Conservation (phyloP, 805 yeast species). For the Vanderwaltozyma polyspora region DNA sequence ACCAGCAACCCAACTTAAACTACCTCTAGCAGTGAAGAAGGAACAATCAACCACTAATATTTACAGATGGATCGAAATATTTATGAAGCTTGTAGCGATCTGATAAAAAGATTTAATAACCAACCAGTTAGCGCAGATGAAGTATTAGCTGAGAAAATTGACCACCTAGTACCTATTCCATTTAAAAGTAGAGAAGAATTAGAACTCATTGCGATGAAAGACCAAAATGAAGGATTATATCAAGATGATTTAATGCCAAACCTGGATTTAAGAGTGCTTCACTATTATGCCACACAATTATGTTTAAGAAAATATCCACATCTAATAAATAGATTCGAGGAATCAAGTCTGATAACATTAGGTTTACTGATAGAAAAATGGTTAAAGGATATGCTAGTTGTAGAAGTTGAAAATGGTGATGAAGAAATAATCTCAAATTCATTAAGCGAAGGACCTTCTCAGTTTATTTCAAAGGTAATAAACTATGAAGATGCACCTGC, state of each 20-base stretch:
- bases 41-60: too few relatives aligned
- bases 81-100: slow-evolving; percentile 24
- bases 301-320: slow-evolving; percentile 23
- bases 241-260: slow-evolving; percentile 21
- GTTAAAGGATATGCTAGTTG: slow-evolving; percentile 24
- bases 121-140: slow-evolving; percentile 25
- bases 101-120: slow-evolving; percentile 15
- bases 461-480: slow-evolving; percentile 13
- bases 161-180: slow-evolving; percentile 24
- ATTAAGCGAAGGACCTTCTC: slow-evolving; percentile 13
- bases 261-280: slow-evolving; percentile 27
- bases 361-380: slow-evolving; percentile 30
- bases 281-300: slow-evolving; percentile 28
- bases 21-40: too few relatives aligned
- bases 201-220: slow-evolving; percentile 11
- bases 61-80: slow-evolving; percentile 19
- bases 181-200: slow-evolving; percentile 23
- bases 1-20: too few relatives aligned
- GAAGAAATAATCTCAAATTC: background rate
- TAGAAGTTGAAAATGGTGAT: slow-evolving; percentile 1
- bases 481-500: slow-evolving; percentile 21
- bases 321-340: slow-evolving; percentile 24
- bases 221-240: slow-evolving; percentile 16
- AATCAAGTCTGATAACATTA: slow-evolving; percentile 27
- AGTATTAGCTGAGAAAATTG: slow-evolving; percentile 18